phyloP scores from a whole-genome alignment of 2,329 filamentous ascomycete genomes.

The Clonostachys rhizophaga region DNA sequence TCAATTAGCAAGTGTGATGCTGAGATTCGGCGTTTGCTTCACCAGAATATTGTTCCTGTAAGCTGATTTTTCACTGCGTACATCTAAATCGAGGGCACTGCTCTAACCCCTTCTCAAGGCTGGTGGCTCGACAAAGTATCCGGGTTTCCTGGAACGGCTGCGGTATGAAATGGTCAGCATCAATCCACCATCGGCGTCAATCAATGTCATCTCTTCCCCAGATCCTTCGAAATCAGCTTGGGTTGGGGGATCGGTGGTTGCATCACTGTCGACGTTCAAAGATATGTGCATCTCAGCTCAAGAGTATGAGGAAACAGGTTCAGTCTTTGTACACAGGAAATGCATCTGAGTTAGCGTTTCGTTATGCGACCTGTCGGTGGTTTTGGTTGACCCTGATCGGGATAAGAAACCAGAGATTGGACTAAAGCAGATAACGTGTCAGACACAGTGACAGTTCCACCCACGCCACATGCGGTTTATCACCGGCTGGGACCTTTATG shows the following conservation, averaged over 20 bases:
- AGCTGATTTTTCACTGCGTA: constrained; percentile 27
- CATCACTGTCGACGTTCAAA: constrained; percentile 99
- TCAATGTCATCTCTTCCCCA: constrained; percentile 99
- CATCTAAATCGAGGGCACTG: background rate
- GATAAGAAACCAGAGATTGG: too few relatives aligned
- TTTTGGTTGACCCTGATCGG: too few relatives aligned
- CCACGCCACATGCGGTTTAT: too few relatives aligned
- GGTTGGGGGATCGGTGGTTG: constrained; percentile 99
- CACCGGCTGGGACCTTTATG: too few relatives aligned
- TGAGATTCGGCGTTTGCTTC: constrained; percentile 99
- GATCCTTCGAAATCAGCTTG: constrained; percentile 99
- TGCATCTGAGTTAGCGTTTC: constrained; percentile 74
- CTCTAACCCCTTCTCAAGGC: constrained; percentile 56
- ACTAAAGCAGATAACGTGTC: too few relatives aligned
- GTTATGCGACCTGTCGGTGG: too few relatives aligned
- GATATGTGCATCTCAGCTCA: constrained; percentile 99
- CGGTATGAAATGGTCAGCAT: constrained; percentile 99
- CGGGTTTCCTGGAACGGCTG: constrained; percentile 99
- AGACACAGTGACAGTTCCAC: too few relatives aligned
- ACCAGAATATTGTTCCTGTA: constrained; percentile 99
- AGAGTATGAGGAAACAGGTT: constrained; percentile 99
- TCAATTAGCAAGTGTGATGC: constrained; percentile 99
- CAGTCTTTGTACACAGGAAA: constrained; percentile 99
- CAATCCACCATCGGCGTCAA: constrained; percentile 99
- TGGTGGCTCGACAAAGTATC: constrained; percentile 99